Conservation (phyloP, 129 eudicot species). For the Glebionis coronaria region DNA sequence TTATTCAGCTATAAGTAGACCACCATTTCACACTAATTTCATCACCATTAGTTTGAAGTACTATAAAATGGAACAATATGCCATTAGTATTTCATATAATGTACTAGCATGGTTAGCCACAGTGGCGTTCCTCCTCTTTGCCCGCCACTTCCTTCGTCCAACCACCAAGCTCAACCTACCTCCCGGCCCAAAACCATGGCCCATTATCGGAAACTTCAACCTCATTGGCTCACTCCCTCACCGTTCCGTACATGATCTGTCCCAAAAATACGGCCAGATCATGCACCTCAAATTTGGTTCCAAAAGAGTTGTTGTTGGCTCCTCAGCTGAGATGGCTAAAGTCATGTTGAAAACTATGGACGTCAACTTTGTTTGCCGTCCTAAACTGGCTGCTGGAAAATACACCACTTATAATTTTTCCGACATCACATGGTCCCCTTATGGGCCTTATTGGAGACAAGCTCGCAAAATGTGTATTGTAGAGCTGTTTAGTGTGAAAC, state of each 20-base stretch:
- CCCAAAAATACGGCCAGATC: conserved; percentile 36
- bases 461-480: conserved; percentile 41
- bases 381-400: conserved; percentile 51
- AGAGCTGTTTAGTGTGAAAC: conserved; percentile 45
- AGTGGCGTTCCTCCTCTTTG: not conserved
- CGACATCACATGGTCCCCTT: conserved; percentile 52
- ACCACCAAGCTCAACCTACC: conserved; percentile 27
- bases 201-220: conserved; percentile 49
- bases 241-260: conserved; percentile 36
- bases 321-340: conserved; percentile 49
- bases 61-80: not conserved
- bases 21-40: not conserved
- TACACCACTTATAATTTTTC: conserved; percentile 47
- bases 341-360: conserved; percentile 42
- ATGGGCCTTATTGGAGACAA: conserved; percentile 59
- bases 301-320: conserved; percentile 32
- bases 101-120: not conserved
- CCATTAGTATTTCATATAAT: not conserved
- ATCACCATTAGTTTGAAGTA: not conserved
- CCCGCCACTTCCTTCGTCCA: not conserved
- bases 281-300: conserved; percentile 52
- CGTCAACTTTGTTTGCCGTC: conserved; percentile 37
- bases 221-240: conserved; percentile 50
- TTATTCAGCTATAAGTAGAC: too few relatives aligned
- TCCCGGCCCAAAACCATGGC: conserved; percentile 59